phyloP scores from a whole-genome alignment of 805 yeast species.

The Ogataea siamensis region DNA sequence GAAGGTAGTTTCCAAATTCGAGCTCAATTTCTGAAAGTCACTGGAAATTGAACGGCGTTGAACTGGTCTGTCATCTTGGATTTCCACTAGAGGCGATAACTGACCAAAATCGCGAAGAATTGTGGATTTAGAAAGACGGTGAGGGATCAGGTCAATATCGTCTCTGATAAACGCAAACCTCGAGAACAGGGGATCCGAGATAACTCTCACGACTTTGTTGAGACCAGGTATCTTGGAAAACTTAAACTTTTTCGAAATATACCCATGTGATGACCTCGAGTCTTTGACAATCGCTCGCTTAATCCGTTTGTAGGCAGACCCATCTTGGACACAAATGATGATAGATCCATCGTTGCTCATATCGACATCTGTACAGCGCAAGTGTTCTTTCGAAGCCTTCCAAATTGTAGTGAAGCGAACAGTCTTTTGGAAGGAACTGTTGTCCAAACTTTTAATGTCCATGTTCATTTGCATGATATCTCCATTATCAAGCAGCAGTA shows the following conservation, averaged over 20 bases:
- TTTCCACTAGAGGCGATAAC: conserved; percentile 47
- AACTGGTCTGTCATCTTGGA: conserved; percentile 13
- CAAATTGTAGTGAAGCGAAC: conserved; percentile 53
- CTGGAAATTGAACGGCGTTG: conserved; percentile 9
- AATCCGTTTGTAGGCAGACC: conserved; percentile 55
- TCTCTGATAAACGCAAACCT: conserved; percentile 68
- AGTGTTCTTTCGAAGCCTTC: conserved; percentile 57
- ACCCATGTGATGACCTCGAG: conserved; percentile 23
- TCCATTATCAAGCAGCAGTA: conserved; percentile 59
- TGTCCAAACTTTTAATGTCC: conserved; percentile 26
- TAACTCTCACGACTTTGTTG: conserved; percentile 60
- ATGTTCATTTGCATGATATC: conserved; percentile 44
- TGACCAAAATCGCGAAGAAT: conserved; percentile 52
- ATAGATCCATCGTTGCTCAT: conserved; percentile 67
- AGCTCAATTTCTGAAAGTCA: conserved; percentile 1
- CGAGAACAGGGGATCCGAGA: conserved; percentile 55
- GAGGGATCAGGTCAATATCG: conserved; percentile 57
- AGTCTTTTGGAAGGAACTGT: conserved; percentile 39
- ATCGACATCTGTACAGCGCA: conserved; percentile 65
- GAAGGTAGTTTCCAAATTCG: conserved; percentile 11
- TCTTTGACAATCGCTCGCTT: conserved; percentile 36
- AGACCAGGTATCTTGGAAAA: conserved; percentile 52
- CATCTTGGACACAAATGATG: conserved; percentile 64
- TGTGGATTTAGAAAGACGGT: conserved; percentile 46
- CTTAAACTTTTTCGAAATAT: conserved; percentile 39